Percentiles rank a stretch among this genome's conserved stretches.
phyloP scores from a whole-genome alignment of 805 yeast genomes.

The Priceomyces castillae region DNA sequence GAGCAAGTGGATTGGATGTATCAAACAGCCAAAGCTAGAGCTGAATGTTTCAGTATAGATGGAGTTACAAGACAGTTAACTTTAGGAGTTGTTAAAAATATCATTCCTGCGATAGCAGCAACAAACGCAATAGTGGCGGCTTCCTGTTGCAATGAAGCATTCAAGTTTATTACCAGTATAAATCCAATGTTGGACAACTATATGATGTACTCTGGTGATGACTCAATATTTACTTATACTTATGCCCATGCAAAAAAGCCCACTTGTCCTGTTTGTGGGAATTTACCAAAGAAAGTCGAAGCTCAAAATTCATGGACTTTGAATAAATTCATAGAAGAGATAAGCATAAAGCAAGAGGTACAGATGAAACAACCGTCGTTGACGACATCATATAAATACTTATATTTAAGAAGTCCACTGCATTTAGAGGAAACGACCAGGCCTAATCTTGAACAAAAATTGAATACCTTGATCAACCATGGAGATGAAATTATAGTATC shows the following conservation, averaged over 20 bases:
- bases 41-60: constrained; percentile 60
- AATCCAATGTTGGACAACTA: constrained; percentile 70
- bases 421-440: constrained; percentile 45
- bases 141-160: constrained; percentile 80
- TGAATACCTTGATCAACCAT: constrained; percentile 35
- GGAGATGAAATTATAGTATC: constrained; percentile 54
- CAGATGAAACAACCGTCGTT: constrained; percentile 46
- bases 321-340: constrained; percentile 41
- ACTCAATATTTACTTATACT: constrained; percentile 71
- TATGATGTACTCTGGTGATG: constrained; percentile 84
- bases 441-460: constrained; percentile 35
- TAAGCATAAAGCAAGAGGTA: constrained; percentile 29
- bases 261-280: constrained; percentile 79
- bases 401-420: constrained; percentile 50
- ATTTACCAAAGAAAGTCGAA: constrained; percentile 20
- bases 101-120: constrained; percentile 91
- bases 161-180: constrained; percentile 70
- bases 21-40: constrained; percentile 54
- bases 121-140: constrained; percentile 93
- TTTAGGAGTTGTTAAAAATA: constrained; percentile 85
- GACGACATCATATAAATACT: constrained; percentile 33
- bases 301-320: constrained; percentile 35
- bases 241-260: constrained; percentile 59
- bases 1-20: constrained; percentile 66
- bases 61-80: constrained; percentile 73